These are phyloP conservation scores for Chaetoscypha palmicola DNA, from an alignment of 2,329 filamentous ascomycete species.

Conservation along the genomic window DNA sequence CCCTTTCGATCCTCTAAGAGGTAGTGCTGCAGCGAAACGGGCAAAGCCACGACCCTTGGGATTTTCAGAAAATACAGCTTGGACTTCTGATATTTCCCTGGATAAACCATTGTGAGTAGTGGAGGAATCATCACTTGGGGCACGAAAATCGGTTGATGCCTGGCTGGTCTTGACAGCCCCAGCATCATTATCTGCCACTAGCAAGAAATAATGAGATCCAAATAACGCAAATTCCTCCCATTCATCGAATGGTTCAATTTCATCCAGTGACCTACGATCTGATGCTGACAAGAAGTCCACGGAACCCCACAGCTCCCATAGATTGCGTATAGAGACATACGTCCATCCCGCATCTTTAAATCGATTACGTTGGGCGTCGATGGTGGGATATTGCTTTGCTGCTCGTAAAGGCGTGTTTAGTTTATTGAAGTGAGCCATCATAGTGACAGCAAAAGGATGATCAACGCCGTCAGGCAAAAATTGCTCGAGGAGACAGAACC, in stretches of 20 bases:
- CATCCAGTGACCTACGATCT: slow-evolving; percentile 57
- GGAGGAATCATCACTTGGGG: too few species aligned
- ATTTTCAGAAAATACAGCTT: slow-evolving; percentile 33
- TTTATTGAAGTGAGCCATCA: slow-evolving; percentile 78
- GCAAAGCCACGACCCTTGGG: slow-evolving; percentile 40
- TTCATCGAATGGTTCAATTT: slow-evolving; percentile 81
- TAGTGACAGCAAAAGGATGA: slow-evolving; percentile 80
- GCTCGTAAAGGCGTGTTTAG: slow-evolving; percentile 72
- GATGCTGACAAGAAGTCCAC: slow-evolving; percentile 53
- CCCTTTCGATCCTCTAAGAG: slow-evolving; percentile 34
- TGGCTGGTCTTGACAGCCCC: too few species aligned
- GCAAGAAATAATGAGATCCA: slow-evolving; percentile 73
- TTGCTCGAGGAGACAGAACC: slow-evolving; percentile 84
- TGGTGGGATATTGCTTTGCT: slow-evolving; percentile 60
- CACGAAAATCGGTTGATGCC: too few species aligned
- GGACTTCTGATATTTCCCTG: not conserved
- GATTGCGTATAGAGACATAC: slow-evolving; percentile 52
- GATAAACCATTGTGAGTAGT: too few species aligned
- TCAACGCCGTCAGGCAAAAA: slow-evolving; percentile 68
- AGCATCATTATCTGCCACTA: slow-evolving; percentile 49
- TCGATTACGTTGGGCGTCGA: slow-evolving; percentile 58
- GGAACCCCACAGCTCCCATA: slow-evolving; percentile 81
- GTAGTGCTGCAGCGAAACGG: slow-evolving; percentile 53
- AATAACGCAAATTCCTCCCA: slow-evolving; percentile 93
- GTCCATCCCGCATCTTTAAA: slow-evolving; percentile 66